Conservation (phyloP, 352 stramenopile genomes). For the Phytophthora megakarya region DNA sequence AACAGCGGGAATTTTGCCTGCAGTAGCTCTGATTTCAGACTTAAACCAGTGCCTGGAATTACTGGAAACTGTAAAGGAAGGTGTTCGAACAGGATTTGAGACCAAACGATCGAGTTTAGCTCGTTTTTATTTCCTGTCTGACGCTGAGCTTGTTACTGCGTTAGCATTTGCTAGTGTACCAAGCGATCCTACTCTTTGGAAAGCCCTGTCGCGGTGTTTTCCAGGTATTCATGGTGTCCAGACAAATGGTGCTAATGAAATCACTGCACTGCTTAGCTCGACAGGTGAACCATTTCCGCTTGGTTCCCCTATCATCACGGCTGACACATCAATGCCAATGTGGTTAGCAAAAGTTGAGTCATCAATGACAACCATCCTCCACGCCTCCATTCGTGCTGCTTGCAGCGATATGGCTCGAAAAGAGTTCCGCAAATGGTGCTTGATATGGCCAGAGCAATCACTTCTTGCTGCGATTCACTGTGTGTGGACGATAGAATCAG, state of each 20-base stretch:
- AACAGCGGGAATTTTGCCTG: background rate
- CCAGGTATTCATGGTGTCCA: slow-evolving; percentile 55
- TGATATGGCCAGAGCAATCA: slow-evolving; percentile 81
- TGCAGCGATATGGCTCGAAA: slow-evolving; percentile 70
- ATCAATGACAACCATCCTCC: slow-evolving; percentile 64
- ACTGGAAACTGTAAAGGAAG: slow-evolving; percentile 50
- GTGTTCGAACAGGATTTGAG: slow-evolving; percentile 55
- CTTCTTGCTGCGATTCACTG: slow-evolving; percentile 57
- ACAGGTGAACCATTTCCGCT: slow-evolving; percentile 62
- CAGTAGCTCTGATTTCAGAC: slow-evolving; percentile 33
- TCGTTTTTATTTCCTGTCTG: slow-evolving; percentile 73
- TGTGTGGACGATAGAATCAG: slow-evolving; percentile 64
- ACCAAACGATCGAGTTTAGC: slow-evolving; percentile 56
- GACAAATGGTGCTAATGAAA: slow-evolving; percentile 54
- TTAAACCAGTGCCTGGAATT: slow-evolving; percentile 46
- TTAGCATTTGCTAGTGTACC: slow-evolving; percentile 34
- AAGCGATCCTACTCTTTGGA: slow-evolving; percentile 44
- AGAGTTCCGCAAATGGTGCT: slow-evolving; percentile 84
- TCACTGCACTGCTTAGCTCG: slow-evolving; percentile 59
- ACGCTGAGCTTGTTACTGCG: slow-evolving; percentile 55
- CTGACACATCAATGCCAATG: slow-evolving; percentile 33
- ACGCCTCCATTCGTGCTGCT: slow-evolving; percentile 66
- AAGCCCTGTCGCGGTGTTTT: slow-evolving; percentile 58
- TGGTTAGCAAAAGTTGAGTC: slow-evolving; percentile 75
- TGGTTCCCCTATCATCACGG: slow-evolving; percentile 55